Conservation (phyloP, 2,329 filamentous ascomycete genomes). For the Diaporthe helianthi region DNA sequence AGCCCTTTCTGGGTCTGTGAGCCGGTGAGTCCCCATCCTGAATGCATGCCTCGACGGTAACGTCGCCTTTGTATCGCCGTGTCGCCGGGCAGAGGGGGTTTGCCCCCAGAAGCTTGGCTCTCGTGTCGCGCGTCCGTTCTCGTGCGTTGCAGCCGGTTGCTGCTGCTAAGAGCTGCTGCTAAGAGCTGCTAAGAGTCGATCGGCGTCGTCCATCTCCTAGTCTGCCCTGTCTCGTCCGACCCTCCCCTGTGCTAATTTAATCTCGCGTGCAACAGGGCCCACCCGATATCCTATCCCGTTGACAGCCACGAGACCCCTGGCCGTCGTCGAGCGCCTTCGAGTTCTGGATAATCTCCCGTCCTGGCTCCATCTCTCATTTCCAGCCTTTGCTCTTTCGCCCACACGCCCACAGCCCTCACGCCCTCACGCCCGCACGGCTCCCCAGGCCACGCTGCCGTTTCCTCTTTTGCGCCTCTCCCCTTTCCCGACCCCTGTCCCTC, state of each 20-base stretch:
- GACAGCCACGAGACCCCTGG: slow-evolving; percentile 34
- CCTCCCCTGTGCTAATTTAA: slow-evolving; percentile 36
- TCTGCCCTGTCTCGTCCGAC: slow-evolving; percentile 12
- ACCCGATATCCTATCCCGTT: slow-evolving; percentile 25
- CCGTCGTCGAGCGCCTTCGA: no score
- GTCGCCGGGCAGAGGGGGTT: slow-evolving; percentile 17
- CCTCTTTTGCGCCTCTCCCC: slow-evolving; percentile 23
- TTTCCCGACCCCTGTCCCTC: slow-evolving; percentile 25
- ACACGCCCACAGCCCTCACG: slow-evolving; percentile 11
- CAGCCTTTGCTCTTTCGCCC: slow-evolving; percentile 32
- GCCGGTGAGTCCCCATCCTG: slow-evolving; percentile 24
- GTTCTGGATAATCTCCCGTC: slow-evolving; percentile 33
- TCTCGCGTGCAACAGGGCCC: slow-evolving; percentile 37
- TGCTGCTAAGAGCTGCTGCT: slow-evolving; percentile 3
- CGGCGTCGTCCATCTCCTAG: slow-evolving; percentile 7
- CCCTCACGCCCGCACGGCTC: slow-evolving; percentile 23
- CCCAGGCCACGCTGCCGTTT: slow-evolving; percentile 25
- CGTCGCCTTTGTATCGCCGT: slow-evolving; percentile 9
- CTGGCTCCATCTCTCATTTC: slow-evolving; percentile 34
- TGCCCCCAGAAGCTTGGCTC: slow-evolving; percentile 15
- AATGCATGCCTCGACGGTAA: slow-evolving; percentile 1
- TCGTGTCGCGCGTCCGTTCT: slow-evolving; percentile 12
- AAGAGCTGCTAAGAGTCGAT: slow-evolving; percentile 13
- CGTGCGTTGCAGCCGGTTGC: neutral
- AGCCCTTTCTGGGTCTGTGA: slow-evolving; percentile 16